Conservation (phyloP, 148 eudicot genomes). For the Diospyros lotus region DNA sequence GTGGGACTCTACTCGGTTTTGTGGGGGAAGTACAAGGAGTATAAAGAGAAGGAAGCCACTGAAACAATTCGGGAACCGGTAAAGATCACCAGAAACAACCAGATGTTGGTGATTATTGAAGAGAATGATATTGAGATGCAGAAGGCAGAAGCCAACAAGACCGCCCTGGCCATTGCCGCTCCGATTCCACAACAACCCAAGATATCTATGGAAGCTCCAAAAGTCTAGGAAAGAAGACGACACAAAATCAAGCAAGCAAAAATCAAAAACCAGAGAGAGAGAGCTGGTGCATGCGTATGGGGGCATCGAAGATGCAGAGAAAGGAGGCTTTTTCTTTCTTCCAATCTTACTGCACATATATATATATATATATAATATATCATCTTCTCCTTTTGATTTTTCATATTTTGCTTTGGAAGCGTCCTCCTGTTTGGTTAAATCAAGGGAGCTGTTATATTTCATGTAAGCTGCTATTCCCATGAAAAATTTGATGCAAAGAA, state of each 20-base stretch:
- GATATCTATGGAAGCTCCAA: conserved; percentile 38
- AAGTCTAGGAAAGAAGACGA: conserved; percentile 1
- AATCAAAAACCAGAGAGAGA: not conserved
- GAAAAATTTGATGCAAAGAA: not conserved
- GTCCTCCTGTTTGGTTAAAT: not conserved
- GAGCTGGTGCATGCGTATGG: not conserved
- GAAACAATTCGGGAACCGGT: conserved; percentile 40
- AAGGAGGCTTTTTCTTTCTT: conserved; percentile 19
- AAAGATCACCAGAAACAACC: conserved; percentile 22
- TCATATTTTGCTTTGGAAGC: not conserved
- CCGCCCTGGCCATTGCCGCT: conserved; percentile 28
- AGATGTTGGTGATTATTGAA: conserved; percentile 18
- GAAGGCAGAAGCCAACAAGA: conserved; percentile 15
- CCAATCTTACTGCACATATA: not conserved
- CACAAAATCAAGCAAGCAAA: not conserved
- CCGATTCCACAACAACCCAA: conserved; percentile 39
- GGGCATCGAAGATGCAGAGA: not conserved
- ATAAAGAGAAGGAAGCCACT: conserved; percentile 41
- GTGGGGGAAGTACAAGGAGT: conserved; percentile 94
- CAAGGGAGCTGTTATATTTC: conserved; percentile 8
- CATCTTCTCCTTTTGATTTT: not conserved
- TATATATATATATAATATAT: not conserved
- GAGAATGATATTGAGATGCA: conserved; percentile 40
- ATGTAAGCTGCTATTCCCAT: conserved; percentile 11
- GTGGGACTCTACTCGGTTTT: conserved; percentile 73